A percentile compares a stretch with the other conserved stretches of the same genome.
These are phyloP conservation scores for Cutaneotrichosporon sp. DNA, from an alignment of 1,284 basidiomycete genomes.

Conservation along the genomic window DNA sequence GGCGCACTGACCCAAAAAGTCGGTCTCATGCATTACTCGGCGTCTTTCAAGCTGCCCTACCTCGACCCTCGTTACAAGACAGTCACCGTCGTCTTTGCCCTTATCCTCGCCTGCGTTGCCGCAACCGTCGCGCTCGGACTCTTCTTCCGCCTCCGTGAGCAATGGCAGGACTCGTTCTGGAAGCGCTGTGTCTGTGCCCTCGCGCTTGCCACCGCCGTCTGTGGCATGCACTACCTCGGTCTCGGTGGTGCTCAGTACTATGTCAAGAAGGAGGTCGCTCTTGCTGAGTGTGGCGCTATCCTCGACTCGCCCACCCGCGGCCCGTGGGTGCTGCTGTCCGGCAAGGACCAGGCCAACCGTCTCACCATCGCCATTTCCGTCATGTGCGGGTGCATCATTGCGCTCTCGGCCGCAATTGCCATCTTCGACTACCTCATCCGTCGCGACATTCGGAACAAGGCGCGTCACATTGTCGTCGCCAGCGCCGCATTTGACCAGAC, in stretches of 20 bases:
- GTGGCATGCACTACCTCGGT: conserved; percentile 54
- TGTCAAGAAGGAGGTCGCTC: conserved; percentile 24
- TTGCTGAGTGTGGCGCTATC: not conserved
- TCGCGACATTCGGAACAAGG: conserved; percentile 46
- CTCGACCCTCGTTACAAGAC: conserved; percentile 35
- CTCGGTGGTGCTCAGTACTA: conserved; percentile 51
- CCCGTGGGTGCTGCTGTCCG: conserved; percentile 1
- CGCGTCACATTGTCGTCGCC: conserved; percentile 52
- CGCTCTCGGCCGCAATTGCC: conserved; percentile 48
- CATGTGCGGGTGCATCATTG: conserved; percentile 52
- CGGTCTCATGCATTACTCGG: conserved; percentile 52
- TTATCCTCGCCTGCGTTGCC: conserved; percentile 51
- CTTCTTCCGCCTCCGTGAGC: conserved; percentile 52
- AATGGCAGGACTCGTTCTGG: conserved; percentile 54
- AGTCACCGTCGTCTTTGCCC: conserved; percentile 50
- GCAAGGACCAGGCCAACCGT: conserved; percentile 19
- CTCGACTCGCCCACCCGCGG: not conserved
- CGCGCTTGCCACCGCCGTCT: conserved; percentile 50
- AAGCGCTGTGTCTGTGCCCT: conserved; percentile 50
- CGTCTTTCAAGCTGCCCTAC: conserved; percentile 48
- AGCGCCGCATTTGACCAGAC: conserved; percentile 52
- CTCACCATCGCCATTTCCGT: conserved; percentile 50
- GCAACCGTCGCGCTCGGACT: conserved; percentile 50
- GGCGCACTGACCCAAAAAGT: conserved; percentile 29
- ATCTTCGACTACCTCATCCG: conserved; percentile 46